Base-by-base conservation (phyloP, 2,329 filamentous ascomycete species). In the Dichotomopilus funicola region DNA sequence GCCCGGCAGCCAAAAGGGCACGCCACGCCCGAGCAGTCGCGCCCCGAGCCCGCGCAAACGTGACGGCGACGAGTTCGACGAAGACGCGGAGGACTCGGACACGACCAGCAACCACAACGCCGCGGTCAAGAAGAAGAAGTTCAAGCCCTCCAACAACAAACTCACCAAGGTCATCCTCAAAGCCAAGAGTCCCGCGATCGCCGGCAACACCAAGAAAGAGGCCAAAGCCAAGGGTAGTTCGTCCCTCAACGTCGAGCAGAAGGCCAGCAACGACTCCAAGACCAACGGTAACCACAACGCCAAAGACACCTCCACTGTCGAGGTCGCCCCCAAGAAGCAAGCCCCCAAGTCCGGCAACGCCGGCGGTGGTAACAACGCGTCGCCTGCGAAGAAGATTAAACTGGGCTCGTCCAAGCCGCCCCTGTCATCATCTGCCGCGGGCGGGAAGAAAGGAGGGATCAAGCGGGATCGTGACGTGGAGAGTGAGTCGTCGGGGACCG, bases 1-100 rank as follows among this genome's bases (percentile, higher is more conserved):
- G 8, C 81, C 82, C 12, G 78, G 78, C 35, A 85, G 81, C 60
- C 81, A 84, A 64, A 84, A 83, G 65, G 80, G 78, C 40, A 86
- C 83, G 1, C 82, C 83, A 1, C 70, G 72, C 12, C 78, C 81
- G 1, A 75, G 73, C 6, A 82, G 79, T 10, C 73, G 78, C 51
- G 78, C 75, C 19, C 69, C 70, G 31, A 83, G 79, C 59, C 80
- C 80, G 4, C 75, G 77, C 63, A 83, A 83, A 67, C 75, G 80
- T 31, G 80, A 82, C 52, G 75, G 72, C 44, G 79, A 80, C 58
- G 75, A 78, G 53, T 71, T 76, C 59, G 77, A 80, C 49, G 79
- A 82, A 33, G 79, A 79, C 45, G 78, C 75, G 34, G 73, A 74
- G 33, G 77, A 78, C 33, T 76, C 77, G 12, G 78, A 80, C 57